These are phyloP conservation scores for Teunomyces pallodes DNA, from an alignment of 805 yeast genomes.

Conservation along the genomic window DNA sequence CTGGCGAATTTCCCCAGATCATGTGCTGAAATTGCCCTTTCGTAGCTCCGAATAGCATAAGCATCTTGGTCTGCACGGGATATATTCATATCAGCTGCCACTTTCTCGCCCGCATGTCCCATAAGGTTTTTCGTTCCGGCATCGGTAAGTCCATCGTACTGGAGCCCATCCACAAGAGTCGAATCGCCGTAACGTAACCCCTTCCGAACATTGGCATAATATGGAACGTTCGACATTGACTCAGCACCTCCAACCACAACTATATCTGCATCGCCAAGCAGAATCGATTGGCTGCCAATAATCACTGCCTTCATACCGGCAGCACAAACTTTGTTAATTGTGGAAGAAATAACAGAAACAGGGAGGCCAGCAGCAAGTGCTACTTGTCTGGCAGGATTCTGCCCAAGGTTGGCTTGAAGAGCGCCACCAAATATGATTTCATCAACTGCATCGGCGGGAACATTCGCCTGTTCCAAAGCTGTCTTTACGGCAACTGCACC, in stretches of 20 bases:
- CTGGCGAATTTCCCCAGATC: slow-evolving; percentile 73
- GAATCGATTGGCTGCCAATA: slow-evolving; percentile 84
- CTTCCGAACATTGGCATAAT: slow-evolving; percentile 82
- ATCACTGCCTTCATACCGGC: slow-evolving; percentile 92
- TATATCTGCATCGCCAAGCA: slow-evolving; percentile 86
- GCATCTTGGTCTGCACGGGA: slow-evolving; percentile 87
- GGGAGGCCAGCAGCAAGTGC: slow-evolving; percentile 87
- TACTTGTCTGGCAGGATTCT: slow-evolving; percentile 97
- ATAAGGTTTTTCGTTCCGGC: slow-evolving; percentile 85
- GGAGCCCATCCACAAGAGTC: slow-evolving; percentile 78
- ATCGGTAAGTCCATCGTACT: slow-evolving; percentile 89
- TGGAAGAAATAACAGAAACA: slow-evolving; percentile 76
- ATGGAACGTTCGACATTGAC: slow-evolving; percentile 94
- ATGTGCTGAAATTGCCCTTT: slow-evolving; percentile 80
- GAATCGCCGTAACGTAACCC: slow-evolving; percentile 89
- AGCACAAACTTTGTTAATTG: slow-evolving; percentile 96
- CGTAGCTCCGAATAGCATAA: slow-evolving; percentile 80
- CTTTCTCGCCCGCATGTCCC: slow-evolving; percentile 97
- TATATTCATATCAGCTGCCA: slow-evolving; percentile 77
- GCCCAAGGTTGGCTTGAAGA: slow-evolving; percentile 89
- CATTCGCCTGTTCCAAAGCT: slow-evolving; percentile 63
- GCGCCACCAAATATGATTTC: slow-evolving; percentile 94
- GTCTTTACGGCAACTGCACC: slow-evolving; percentile 92
- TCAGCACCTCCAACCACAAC: slow-evolving; percentile 98
- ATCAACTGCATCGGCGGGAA: slow-evolving; percentile 78